Evolutionary conservation across 2,329 filamentous ascomycete genomes (phyloP).

Genomic region (Aspergillus transmontanensis): DNA sequence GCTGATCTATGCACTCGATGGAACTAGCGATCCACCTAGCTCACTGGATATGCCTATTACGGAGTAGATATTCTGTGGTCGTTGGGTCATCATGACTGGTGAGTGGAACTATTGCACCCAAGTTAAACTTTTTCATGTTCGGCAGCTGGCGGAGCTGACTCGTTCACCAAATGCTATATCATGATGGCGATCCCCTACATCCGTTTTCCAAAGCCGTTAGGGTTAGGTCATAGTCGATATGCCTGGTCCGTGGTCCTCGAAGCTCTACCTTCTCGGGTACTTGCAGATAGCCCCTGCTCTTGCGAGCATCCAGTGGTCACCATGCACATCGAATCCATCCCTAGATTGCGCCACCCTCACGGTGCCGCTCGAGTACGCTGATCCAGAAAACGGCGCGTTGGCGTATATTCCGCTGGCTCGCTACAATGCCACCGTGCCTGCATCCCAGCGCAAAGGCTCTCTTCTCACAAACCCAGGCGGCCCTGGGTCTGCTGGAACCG

Average conservation of each 20-base stretch:
- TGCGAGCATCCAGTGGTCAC: conserved; percentile 7
- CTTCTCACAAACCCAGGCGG: not conserved
- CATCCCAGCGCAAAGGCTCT: not conserved
- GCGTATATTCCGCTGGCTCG: not conserved
- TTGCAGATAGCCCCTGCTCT: not conserved
- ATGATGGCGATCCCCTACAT: not conserved
- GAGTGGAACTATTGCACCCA: too few species aligned
- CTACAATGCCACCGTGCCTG: not conserved
- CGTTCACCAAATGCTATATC: not conserved
- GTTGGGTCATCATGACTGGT: too few species aligned
- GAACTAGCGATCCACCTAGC: too few species aligned
- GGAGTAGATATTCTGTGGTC: too few species aligned
- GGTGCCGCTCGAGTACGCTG: conserved; percentile 11
- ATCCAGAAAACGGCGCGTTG: not conserved
- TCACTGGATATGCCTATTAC: too few species aligned
- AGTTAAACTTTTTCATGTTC: too few species aligned
- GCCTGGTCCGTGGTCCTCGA: not conserved
- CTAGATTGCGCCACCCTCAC: conserved; percentile 10
- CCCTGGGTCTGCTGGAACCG: not conserved
- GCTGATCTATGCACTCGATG: too few species aligned
- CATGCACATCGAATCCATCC: conserved; percentile 1
- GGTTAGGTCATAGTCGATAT: not conserved
- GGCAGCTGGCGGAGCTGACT: not conserved
- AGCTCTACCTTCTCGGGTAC: not conserved
- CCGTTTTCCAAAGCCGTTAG: not conserved